These are phyloP conservation scores for Penicillium sp. DNA, from an alignment of 2,329 filamentous ascomycete species.

Conservation along the genomic window DNA sequence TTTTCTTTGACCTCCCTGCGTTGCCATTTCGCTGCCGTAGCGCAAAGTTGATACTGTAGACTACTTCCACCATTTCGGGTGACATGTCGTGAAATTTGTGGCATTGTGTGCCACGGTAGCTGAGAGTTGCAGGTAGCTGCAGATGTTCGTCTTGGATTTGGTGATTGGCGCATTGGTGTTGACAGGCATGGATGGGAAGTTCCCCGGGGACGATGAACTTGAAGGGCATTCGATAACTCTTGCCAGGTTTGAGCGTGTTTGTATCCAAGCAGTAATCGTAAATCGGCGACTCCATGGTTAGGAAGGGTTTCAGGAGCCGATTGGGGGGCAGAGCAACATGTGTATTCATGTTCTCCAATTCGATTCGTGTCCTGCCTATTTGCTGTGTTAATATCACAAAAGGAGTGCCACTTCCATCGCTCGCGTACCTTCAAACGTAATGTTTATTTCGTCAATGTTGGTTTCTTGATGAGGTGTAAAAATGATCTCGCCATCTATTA, in stretches of 20 bases:
- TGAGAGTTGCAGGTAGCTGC: not conserved
- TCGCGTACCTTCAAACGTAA: too few species aligned
- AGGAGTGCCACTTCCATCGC: too few species aligned
- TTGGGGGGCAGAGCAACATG: not conserved
- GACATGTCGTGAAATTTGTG: constrained; percentile 5
- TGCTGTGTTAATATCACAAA: not conserved
- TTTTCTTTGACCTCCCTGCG: not conserved
- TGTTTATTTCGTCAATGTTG: too few species aligned
- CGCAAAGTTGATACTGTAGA: constrained; percentile 8
- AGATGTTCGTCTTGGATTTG: constrained; percentile 17
- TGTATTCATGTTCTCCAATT: not conserved
- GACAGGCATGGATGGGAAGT: constrained; percentile 15
- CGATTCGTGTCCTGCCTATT: constrained; percentile 11
- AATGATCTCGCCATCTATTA: too few species aligned
- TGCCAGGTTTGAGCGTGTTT: not conserved
- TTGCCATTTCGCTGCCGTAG: not conserved
- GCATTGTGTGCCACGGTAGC: too few species aligned
- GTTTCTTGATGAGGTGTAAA: too few species aligned
- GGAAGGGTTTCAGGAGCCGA: constrained; percentile 9
- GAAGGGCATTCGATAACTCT: constrained; percentile 11
- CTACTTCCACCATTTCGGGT: constrained; percentile 1
- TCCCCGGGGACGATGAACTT: constrained; percentile 17
- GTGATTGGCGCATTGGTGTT: constrained; percentile 10
- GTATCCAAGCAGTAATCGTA: not conserved
- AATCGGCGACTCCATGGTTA: not conserved